These are phyloP conservation scores for Zea mays DNA, from an alignment of 176 grass and related monocot species.

Conservation along the genomic window Zm-B73-REFERENCE-NAM-5.0 NC_050096.1:67945501-67946000, in stretches of 20 bases:
- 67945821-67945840: neutral
- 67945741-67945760: neutral
- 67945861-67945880: constrained; percentile 12
- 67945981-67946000: neutral
- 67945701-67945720: neutral
- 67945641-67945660: neutral
- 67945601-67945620: neutral
- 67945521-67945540: too few relatives aligned
- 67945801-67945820: neutral
- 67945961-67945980: neutral
- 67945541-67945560: neutral
- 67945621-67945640: neutral
- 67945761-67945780: neutral
- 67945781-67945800: neutral
- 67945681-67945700: neutral
- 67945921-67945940: neutral
- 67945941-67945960: neutral
- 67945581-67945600: neutral
- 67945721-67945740: neutral
- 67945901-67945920: neutral
- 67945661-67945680: neutral
- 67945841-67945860: constrained; percentile 8
- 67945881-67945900: neutral
- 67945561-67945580: neutral
- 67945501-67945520: too few relatives aligned